Conservation (phyloP, 768 basidiomycete genomes). For the Rhodosporidiobolus odoratus region DNA sequence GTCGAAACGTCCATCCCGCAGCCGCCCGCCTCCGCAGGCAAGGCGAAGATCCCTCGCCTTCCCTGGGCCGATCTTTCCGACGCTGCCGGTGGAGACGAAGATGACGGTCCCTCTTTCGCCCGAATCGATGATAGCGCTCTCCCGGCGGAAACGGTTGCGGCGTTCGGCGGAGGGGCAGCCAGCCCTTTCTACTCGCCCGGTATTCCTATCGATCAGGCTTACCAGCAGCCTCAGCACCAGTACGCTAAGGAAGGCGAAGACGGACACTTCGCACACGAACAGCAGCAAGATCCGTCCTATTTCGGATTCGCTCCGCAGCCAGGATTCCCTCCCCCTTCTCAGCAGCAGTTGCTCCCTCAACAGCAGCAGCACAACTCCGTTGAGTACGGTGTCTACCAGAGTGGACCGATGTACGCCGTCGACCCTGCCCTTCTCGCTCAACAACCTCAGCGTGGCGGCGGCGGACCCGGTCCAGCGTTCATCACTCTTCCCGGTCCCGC, state of each 20-base stretch:
- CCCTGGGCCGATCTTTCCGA: conserved; percentile 32
- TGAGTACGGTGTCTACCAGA: conserved; percentile 18
- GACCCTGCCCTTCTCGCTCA: conserved; percentile 1
- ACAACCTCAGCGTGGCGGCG: background rate
- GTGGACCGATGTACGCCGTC: conserved; percentile 21
- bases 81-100: conserved; percentile 7
- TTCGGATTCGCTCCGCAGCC: conserved; percentile 1
- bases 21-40: background rate
- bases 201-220: conserved; percentile 3
- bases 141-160: conserved; percentile 7
- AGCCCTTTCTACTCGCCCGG: conserved; percentile 26
- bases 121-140: conserved; percentile 24
- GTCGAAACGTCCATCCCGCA: conserved; percentile 18
- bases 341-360: background rate
- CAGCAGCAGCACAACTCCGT: background rate
- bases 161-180: background rate
- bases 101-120: background rate
- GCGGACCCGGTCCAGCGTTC: conserved; percentile 24
- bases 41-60: conserved; percentile 20
- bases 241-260: background rate
- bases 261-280: conserved; percentile 15
- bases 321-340: conserved; percentile 2
- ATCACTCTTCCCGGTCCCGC: conserved; percentile 31
- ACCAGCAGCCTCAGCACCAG: background rate
- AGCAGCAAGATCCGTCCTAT: background rate